Evolutionary conservation across 2,329 filamentous ascomycete species (phyloP).

Genomic region (Setomelanomma holmii): DNA sequence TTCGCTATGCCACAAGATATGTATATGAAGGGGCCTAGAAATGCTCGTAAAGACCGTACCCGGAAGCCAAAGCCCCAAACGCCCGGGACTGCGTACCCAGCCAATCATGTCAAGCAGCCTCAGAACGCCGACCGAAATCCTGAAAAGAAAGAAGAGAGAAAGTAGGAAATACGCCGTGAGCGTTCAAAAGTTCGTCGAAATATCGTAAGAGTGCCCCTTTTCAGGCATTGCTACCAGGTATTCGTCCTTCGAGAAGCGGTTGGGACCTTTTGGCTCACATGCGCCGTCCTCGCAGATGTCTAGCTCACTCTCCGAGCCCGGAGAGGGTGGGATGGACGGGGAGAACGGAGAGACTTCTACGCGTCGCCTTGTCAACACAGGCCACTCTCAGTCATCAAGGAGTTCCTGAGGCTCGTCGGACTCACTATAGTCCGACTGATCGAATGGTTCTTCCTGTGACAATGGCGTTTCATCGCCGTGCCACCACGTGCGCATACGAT

Average conservation of each 20-base stretch:
- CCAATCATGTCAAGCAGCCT: not conserved
- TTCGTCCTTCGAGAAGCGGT: not conserved
- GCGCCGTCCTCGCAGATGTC: not conserved
- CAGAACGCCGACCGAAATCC: not conserved
- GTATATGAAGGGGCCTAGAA: slow-evolving; percentile 8
- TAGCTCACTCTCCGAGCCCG: not conserved
- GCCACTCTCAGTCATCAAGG: slow-evolving; percentile 23
- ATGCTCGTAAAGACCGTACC: not conserved
- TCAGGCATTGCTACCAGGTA: not conserved
- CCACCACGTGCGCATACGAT: slow-evolving; percentile 31
- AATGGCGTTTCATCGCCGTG: slow-evolving; percentile 38
- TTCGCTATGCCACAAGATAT: slow-evolving; percentile 26
- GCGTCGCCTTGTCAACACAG: slow-evolving; percentile 2
- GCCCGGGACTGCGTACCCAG: not conserved
- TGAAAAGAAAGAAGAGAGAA: not conserved
- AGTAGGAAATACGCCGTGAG: not conserved
- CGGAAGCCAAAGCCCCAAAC: slow-evolving; percentile 4
- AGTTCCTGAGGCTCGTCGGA: slow-evolving; percentile 40
- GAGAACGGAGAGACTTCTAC: not conserved
- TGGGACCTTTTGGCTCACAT: not conserved
- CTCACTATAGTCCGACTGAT: slow-evolving; percentile 49
- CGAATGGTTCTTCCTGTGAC: slow-evolving; percentile 40
- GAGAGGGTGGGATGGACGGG: not conserved
- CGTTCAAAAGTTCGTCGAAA: slow-evolving; percentile 8
- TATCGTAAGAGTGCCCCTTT: not conserved